phyloP scores from a whole-genome alignment of 768 basidiomycete genomes.

The Trametes cinnabarina region DNA sequence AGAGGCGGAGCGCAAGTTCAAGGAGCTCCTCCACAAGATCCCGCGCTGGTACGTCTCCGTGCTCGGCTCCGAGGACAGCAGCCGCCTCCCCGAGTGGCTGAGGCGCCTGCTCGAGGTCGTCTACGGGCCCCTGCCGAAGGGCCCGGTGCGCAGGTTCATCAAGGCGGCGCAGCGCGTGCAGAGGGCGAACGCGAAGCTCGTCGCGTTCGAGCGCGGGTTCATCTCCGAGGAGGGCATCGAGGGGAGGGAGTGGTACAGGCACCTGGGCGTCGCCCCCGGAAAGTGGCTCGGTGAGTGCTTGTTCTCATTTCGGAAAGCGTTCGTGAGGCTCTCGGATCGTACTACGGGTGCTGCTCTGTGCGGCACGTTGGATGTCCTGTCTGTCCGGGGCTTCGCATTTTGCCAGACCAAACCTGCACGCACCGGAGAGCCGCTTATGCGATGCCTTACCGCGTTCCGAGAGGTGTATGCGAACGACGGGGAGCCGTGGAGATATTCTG shows the following conservation, averaged over 20 bases:
- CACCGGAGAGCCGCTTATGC: neutral
- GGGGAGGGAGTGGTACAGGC: conserved; percentile 82
- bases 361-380: no score
- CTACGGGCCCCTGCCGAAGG: conserved; percentile 2
- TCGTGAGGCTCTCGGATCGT: neutral
- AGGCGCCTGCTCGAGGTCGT: conserved; percentile 13
- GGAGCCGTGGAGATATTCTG: no score
- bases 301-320: neutral
- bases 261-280: conserved; percentile 84
- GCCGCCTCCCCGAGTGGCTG: conserved; percentile 18
- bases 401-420: neutral
- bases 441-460: neutral
- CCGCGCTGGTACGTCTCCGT: neutral
- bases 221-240: conserved; percentile 74
- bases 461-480: no score
- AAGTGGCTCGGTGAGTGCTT: conserved; percentile 68
- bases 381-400: neutral
- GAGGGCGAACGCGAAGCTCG: conserved; percentile 63
- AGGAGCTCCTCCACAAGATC: conserved; percentile 23
- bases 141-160: conserved; percentile 41
- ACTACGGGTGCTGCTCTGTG: neutral
- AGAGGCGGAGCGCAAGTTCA: conserved; percentile 27
- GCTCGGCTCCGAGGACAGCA: neutral
- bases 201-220: conserved; percentile 75
- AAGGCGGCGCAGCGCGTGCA: conserved; percentile 58